Conservation (phyloP, 345 rosid species). For the Excoecaria cochinchinensis region DNA sequence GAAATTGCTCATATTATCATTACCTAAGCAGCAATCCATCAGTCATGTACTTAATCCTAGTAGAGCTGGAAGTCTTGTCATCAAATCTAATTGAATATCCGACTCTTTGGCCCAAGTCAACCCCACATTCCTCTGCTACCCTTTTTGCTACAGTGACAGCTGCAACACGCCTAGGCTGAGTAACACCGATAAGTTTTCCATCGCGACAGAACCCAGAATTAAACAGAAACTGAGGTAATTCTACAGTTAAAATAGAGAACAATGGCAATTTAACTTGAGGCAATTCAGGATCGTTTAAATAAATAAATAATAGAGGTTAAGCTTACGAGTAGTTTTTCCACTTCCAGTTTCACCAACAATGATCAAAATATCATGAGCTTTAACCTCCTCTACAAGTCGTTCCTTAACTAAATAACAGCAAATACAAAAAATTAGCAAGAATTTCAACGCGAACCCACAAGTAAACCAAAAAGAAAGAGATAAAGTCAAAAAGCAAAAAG, state of each 20-base stretch:
- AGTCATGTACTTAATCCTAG: conserved; percentile 89
- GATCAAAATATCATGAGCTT: conserved; percentile 53
- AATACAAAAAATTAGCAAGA: conserved; percentile 11
- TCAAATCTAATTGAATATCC: conserved; percentile 88
- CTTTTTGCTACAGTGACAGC: conserved; percentile 86
- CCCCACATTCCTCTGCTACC: conserved; percentile 84
- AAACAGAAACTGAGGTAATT: conserved; percentile 79
- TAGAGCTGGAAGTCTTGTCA: conserved; percentile 60
- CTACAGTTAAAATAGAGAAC: conserved; percentile 27
- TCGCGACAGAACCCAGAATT: conserved; percentile 71
- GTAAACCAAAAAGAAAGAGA: neutral
- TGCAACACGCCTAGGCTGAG: conserved; percentile 94
- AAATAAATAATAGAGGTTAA: neutral
- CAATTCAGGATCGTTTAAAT: conserved; percentile 7
- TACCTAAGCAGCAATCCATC: conserved; percentile 86
- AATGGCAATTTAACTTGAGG: neutral
- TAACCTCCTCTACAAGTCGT: conserved; percentile 72
- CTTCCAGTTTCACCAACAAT: conserved; percentile 98
- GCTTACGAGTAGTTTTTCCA: conserved; percentile 93
- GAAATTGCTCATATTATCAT: neutral
- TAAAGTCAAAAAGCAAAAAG: too few relatives aligned
- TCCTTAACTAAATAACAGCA: conserved; percentile 50
- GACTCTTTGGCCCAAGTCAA: conserved; percentile 72
- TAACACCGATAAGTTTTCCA: conserved; percentile 71
- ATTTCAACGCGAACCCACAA: neutral